Evolutionary conservation across 2,329 filamentous ascomycete species (phyloP), one percentile per base, ranked within the genome.

Genomic region (Aspergillus piperis): DNA sequence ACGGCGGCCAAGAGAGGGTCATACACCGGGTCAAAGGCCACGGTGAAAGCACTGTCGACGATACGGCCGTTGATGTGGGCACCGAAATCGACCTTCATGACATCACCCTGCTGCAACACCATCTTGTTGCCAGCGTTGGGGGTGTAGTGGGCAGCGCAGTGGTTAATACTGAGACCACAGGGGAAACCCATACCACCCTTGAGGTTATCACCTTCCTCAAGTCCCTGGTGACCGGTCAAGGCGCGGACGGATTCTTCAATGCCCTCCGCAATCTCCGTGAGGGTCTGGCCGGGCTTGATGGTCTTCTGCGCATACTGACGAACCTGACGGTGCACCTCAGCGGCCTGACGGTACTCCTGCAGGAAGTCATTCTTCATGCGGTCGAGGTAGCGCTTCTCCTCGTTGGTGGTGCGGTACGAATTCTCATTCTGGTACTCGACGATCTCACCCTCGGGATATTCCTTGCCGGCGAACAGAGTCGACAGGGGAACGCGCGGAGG

Each of bases 291-390:
- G 0, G 92, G 92, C 80, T 90, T 90, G 72, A 95, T 90, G 71
- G 83, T 88, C 73, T 88, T 88, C 77, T 91, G 88, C 3, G 90
- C 91, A 84, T 90, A 93, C 75, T 92, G 88, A 54, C 92, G 88
- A 59, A 95, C 91, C 74, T 96, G 90, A 59, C 92, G 87, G 75
- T 96, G 92, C n/a, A 91, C 86, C 78, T 96, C 91, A n/a, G 91
- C 90, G 50, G 87, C 91, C 70, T 93, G 86, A 63, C 92, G 88
- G 75, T 93, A 96, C 71, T 96, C 91, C 62, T 84, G 82, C 55
- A 96, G 78, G 79, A 91, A 93, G 64, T 93, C 89, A 68, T 86
- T 87, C 75, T 92, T 89, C 80, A 92, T 86, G 70, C 90, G 90
- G 75, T 93, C 90, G 57, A 93, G 82, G 71, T 94, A 87, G 56